phyloP scores from a whole-genome alignment of 2,329 filamentous ascomycete species.

The Lasiodiplodia gonubiensis region DNA sequence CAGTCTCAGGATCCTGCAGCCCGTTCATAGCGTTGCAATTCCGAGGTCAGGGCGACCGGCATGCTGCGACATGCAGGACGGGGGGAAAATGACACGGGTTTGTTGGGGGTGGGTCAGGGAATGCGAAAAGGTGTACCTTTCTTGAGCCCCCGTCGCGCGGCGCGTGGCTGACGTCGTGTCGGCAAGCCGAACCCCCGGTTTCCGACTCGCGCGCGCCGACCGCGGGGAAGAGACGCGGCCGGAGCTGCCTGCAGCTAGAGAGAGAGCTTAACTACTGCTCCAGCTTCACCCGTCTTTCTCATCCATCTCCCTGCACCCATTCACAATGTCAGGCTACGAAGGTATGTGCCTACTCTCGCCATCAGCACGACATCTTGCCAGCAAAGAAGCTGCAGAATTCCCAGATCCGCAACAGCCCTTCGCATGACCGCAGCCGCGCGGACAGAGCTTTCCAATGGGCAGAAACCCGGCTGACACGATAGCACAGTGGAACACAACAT shows the following conservation, averaged over 20 bases:
- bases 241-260: conserved; percentile 16
- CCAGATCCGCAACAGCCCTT: not conserved
- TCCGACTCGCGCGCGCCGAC: conserved; percentile 4
- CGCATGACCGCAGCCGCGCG: not conserved
- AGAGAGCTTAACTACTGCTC: not conserved
- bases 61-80: conserved; percentile 17
- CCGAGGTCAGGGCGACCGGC: conserved; percentile 12
- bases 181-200: not conserved
- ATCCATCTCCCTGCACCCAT: not conserved
- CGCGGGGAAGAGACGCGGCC: conserved; percentile 19
- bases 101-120: not conserved
- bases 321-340: conserved; percentile 80
- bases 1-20: conserved; percentile 33
- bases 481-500: conserved; percentile 57
- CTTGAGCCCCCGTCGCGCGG: not conserved
- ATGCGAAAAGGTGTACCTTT: conserved; percentile 1
- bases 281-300: not conserved
- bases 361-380: not conserved
- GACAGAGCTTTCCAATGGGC: not conserved
- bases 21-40: conserved; percentile 39
- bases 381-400: not conserved
- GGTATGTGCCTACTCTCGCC: conserved; percentile 37
- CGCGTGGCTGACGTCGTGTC: conserved; percentile 11
- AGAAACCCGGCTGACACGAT: conserved; percentile 27
- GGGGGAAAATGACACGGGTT: not conserved